phyloP scores from a whole-genome alignment of 2,329 filamentous ascomycete genomes.

The Dichotomopilus funicola region DNA sequence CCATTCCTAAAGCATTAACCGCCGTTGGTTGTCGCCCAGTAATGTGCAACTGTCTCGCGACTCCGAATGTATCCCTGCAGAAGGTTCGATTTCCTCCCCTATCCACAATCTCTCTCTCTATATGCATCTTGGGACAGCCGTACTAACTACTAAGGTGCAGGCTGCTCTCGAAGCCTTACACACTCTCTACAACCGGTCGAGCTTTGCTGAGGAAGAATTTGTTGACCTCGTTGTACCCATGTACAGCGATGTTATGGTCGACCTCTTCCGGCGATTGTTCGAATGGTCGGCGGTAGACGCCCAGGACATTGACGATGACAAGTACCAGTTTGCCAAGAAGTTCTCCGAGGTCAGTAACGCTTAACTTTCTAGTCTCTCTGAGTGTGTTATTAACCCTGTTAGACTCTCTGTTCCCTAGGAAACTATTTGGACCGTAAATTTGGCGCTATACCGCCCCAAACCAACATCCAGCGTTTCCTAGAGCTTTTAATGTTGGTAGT shows the following conservation, averaged over 20 bases:
- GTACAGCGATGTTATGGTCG: conserved; percentile 65
- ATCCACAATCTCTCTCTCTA: neutral
- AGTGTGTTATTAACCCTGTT: conserved; percentile 10
- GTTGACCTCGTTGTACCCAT: conserved; percentile 70
- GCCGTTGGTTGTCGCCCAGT: conserved; percentile 63
- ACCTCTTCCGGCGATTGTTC: conserved; percentile 66
- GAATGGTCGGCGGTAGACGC: conserved; percentile 75
- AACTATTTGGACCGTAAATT: conserved; percentile 78
- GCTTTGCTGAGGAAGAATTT: conserved; percentile 73
- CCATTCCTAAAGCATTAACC: conserved; percentile 73
- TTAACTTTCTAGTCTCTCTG: neutral
- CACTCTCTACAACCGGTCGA: conserved; percentile 68
- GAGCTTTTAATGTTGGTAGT: conserved; percentile 72
- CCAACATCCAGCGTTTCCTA: conserved; percentile 68
- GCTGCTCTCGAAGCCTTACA: conserved; percentile 78
- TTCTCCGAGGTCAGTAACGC: conserved; percentile 67
- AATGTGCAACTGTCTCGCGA: conserved; percentile 65
- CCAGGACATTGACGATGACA: conserved; percentile 80
- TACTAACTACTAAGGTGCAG: conserved; percentile 36
- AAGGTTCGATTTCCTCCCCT: conserved; percentile 43
- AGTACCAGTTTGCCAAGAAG: conserved; percentile 89
- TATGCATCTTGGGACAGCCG: conserved; percentile 4
- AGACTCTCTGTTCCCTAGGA: conserved; percentile 81
- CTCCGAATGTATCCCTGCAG: conserved; percentile 64
- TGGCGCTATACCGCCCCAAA: conserved; percentile 53